A percentile compares a stretch with the other conserved stretches of the same genome.
Evolutionary conservation across 345 rosid species (phyloP).

Genomic region (Carallia brachiata): DNA sequence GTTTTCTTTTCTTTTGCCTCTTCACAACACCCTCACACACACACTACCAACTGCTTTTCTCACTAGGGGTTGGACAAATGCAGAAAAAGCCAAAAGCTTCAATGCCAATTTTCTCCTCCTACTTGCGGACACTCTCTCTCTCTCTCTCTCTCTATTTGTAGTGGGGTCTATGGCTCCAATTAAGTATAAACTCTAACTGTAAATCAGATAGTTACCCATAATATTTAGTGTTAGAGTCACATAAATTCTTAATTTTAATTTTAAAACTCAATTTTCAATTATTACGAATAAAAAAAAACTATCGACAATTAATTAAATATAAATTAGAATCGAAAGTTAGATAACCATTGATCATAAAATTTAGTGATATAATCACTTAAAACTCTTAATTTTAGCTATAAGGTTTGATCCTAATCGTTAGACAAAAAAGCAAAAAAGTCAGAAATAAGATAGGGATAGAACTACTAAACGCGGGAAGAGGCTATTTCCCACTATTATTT

Average conservation of each 20-base stretch:
- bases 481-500: not conserved
- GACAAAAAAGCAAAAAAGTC: not conserved
- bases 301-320: too few relatives aligned
- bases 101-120: constrained; percentile 23
- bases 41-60: not conserved
- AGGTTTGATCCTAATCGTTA: too few relatives aligned
- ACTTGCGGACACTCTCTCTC: constrained; percentile 1
- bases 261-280: too few relatives aligned
- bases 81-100: constrained; percentile 46
- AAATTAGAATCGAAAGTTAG: too few relatives aligned
- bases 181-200: constrained; percentile 6
- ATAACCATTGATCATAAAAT: too few relatives aligned
- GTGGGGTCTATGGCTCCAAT: constrained; percentile 1
- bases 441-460: not conserved
- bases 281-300: too few relatives aligned
- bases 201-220: too few relatives aligned
- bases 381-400: too few relatives aligned
- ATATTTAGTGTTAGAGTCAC: too few relatives aligned
- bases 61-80: constrained; percentile 35
- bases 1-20: not conserved
- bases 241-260: too few relatives aligned
- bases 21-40: not conserved
- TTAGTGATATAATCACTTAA: too few relatives aligned
- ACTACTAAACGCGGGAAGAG: constrained; percentile 25
- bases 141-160: not conserved